These are phyloP conservation scores for Leishmania gerbilli DNA, from an alignment of 208 protist species.

Conservation along the genomic window DNA sequence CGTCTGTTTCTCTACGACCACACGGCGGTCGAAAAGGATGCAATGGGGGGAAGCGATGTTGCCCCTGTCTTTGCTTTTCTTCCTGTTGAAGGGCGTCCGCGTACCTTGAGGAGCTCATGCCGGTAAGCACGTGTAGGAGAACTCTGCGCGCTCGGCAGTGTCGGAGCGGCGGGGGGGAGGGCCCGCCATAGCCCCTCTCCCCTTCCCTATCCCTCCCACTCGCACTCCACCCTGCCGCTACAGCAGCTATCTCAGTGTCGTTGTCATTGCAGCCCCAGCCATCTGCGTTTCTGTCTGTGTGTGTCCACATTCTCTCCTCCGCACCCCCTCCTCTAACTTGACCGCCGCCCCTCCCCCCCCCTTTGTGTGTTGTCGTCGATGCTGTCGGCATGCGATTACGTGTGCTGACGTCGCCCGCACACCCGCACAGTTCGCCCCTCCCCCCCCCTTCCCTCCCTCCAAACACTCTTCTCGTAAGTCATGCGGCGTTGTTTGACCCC, in stretches of 20 bases:
- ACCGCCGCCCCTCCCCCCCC: neutral
- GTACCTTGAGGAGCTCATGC: neutral
- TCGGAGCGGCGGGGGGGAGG: neutral
- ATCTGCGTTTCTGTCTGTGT: neutral
- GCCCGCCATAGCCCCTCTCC: neutral
- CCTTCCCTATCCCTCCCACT: neutral
- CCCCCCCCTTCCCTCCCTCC: neutral
- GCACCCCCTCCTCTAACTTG: neutral
- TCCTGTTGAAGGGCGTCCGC: neutral
- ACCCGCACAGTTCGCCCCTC: too few relatives aligned
- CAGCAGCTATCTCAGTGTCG: neutral
- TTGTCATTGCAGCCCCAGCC: neutral
- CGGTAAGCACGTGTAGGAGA: neutral
- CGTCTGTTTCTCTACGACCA: neutral
- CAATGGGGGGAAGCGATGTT: neutral
- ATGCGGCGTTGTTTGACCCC: conserved; percentile 6
- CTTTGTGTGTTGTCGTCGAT: too few relatives aligned
- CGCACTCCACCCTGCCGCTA: neutral
- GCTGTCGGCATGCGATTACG: too few relatives aligned
- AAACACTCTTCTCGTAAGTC: neutral
- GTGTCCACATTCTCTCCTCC: neutral
- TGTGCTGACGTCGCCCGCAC: too few relatives aligned
- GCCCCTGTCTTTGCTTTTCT: neutral
- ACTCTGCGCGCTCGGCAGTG: neutral
- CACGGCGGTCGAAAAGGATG: neutral